Percentiles rank a stretch among this genome's conserved stretches.
phyloP scores from a whole-genome alignment of 2,329 filamentous ascomycete genomes.

The Talaromyces sp. region DNA sequence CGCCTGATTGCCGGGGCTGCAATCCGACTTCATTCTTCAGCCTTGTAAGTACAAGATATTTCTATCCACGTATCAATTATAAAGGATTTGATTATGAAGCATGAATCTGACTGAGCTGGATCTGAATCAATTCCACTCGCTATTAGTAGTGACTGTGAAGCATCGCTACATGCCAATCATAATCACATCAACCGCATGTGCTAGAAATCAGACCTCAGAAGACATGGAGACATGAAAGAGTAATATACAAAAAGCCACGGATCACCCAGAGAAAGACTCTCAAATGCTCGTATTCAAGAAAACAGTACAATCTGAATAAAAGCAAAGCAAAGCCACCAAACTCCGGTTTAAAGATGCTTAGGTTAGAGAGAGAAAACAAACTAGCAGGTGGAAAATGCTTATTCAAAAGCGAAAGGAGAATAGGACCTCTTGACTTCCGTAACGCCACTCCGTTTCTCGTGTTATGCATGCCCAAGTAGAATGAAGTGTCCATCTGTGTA shows the following conservation, averaged over 20 bases:
- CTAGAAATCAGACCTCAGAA: not conserved
- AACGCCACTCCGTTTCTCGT: slow-evolving; percentile 14
- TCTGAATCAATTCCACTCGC: not conserved
- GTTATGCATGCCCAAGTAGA: slow-evolving; percentile 14
- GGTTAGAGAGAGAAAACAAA: not conserved
- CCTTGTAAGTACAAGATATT: too few relatives aligned
- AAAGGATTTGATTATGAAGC: not conserved
- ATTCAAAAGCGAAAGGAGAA: not conserved
- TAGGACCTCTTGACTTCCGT: not conserved
- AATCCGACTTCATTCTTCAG: too few relatives aligned
- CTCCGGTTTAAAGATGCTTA: slow-evolving; percentile 5
- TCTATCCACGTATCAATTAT: not conserved
- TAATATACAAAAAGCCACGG: slow-evolving; percentile 8
- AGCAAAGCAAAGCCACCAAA: not conserved
- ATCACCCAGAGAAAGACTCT: not conserved
- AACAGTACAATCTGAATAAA: not conserved
- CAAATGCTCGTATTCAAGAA: not conserved
- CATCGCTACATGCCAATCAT: not conserved
- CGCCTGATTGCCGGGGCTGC: not conserved
- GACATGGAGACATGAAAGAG: not conserved
- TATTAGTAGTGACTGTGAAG: not conserved
- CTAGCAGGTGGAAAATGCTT: not conserved
- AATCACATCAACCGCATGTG: not conserved
- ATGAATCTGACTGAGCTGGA: not conserved
- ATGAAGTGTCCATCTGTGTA: slow-evolving; percentile 5